These are phyloP conservation scores for Fraxinus velutina DNA, from an alignment of 305 asterid genomes.

Conservation along the genomic window DNA sequence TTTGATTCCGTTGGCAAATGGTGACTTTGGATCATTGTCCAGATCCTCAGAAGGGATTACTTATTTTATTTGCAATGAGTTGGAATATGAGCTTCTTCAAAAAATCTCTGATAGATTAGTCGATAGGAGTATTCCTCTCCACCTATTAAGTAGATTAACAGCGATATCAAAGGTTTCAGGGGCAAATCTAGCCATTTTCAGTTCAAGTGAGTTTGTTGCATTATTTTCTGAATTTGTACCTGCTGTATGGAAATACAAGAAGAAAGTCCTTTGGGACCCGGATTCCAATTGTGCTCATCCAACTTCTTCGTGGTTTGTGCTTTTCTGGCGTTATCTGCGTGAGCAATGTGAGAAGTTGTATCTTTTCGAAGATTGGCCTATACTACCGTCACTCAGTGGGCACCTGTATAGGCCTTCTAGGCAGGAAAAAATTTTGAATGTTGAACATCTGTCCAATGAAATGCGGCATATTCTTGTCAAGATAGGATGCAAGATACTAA, in stretches of 20 bases:
- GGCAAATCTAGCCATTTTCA: constrained; percentile 65
- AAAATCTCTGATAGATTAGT: constrained; percentile 59
- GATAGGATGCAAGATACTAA: constrained; percentile 80
- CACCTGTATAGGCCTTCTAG: constrained; percentile 67
- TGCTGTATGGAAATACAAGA: constrained; percentile 71
- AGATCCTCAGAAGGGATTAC: constrained; percentile 50
- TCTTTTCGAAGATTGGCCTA: constrained; percentile 88
- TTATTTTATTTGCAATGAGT: constrained; percentile 76
- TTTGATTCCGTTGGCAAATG: constrained; percentile 91
- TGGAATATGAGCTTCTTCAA: constrained; percentile 76
- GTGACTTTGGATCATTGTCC: constrained; percentile 70
- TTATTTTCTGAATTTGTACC: constrained; percentile 68
- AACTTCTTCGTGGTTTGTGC: constrained; percentile 63
- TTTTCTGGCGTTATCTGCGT: constrained; percentile 78
- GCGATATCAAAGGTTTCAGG: constrained; percentile 78
- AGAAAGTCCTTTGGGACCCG: constrained; percentile 70
- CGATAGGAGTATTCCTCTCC: constrained; percentile 64
- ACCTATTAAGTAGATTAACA: constrained; percentile 52
- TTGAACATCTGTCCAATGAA: constrained; percentile 54
- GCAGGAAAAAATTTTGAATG: constrained; percentile 60
- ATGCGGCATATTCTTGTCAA: constrained; percentile 64
- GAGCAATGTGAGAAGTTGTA: constrained; percentile 64
- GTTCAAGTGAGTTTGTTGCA: constrained; percentile 52
- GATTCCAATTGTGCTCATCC: constrained; percentile 59
- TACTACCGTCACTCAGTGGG: constrained; percentile 74